Base-by-base conservation (phyloP, 441 rosid species). In the Macaranga tanarius region DNA sequence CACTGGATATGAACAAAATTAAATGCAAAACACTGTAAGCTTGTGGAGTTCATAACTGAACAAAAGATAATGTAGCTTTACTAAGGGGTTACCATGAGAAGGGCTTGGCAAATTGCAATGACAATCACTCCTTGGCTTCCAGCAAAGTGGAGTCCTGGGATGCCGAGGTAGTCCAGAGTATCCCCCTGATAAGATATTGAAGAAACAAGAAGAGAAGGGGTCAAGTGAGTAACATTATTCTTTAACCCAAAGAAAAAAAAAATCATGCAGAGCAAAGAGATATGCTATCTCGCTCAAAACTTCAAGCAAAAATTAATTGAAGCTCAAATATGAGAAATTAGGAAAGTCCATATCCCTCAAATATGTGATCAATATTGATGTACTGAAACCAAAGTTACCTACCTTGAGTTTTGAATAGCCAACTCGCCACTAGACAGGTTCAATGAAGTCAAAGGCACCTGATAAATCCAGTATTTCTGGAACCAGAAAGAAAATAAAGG, bases 371-470 rank as follows among this genome's bases (percentile, higher is more conserved):
- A 72, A 47, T 23, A 26, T 13, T 54, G 16, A 28, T 71, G 9
- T 48, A 38, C 59, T 19, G 40, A 73, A 64, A 34, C 16, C 67
- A n/a, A 67, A 54, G 47, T 69, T 38, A 67, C 16, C 34, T 31
- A 82, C 97, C 95, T 92, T 85, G 69, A 95, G 97, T 84, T 95
- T 92, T 6, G 99, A 89, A 58, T 90, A 92, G 76, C 99, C 97
- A 60, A 94, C 99, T 72, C 86, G 82, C 97, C 99, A 94, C 97
- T 95, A 94, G 45, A 94, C 90, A 10, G 97, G 97, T 79, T 94
- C 99, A 58, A 68, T 75, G 65, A 95, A 92, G 76, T 87, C 94
- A 74, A 89, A 88, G 75, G 89, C 77, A 70, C 97, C 95, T 0
- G 84, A 47, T 44, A 86, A 80, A 80, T 90, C 91, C 23, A 92